Evolutionary conservation across 208 protist species (phyloP).

Genomic region (Wallacemonas sp.): DNA sequence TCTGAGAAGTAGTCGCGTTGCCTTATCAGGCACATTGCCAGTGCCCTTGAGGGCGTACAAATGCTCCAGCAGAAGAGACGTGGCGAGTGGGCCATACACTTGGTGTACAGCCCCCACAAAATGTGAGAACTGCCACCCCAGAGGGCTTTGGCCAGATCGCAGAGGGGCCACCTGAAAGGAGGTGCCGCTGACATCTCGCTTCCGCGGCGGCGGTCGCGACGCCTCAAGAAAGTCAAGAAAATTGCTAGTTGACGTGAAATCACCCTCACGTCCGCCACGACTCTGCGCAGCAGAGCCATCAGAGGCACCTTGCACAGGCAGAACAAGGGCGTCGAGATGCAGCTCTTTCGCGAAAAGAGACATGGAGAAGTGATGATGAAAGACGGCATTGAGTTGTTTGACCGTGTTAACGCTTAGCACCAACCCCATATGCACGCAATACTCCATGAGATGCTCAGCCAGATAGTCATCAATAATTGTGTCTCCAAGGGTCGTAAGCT

Average conservation of each 20-base stretch:
- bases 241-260: too few relatives aligned
- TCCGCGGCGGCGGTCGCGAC: conserved; percentile 26
- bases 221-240: conserved; percentile 52
- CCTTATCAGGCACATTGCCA: conserved; percentile 34
- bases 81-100: conserved; percentile 28
- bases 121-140: conserved; percentile 87
- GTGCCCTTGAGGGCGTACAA: conserved; percentile 32
- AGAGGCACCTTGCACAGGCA: conserved; percentile 22
- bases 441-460: conserved; percentile 39
- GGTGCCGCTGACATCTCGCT: conserved; percentile 60
- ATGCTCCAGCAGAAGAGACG: conserved; percentile 31
- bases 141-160: conserved; percentile 59
- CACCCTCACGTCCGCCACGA: background rate
- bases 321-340: conserved; percentile 58
- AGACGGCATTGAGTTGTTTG: conserved; percentile 62
- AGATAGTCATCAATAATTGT: conserved; percentile 72
- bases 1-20: conserved; percentile 46
- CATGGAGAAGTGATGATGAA: conserved; percentile 81
- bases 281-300: background rate
- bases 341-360: conserved; percentile 74
- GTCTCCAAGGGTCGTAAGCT: conserved; percentile 79
- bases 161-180: conserved; percentile 69
- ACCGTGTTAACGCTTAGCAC: conserved; percentile 60
- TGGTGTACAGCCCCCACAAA: conserved; percentile 78
- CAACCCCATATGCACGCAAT: conserved; percentile 37